Evolutionary conservation across 495 filamentous ascomycete species (phyloP).

Genomic region (Xylaria nigripes): DNA sequence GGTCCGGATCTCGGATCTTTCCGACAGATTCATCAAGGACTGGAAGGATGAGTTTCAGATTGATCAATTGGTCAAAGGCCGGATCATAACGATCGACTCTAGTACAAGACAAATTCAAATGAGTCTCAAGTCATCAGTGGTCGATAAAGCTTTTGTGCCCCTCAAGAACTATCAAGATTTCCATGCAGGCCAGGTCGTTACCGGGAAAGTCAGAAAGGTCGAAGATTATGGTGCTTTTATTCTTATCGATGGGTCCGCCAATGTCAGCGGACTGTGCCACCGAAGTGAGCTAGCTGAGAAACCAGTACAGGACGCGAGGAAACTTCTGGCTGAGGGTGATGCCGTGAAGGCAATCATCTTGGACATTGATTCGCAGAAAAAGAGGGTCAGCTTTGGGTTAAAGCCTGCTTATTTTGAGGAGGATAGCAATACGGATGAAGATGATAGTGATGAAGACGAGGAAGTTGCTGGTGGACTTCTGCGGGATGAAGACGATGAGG

Average conservation of each 20-base stretch:
- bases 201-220: constrained; percentile 83
- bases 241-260: constrained; percentile 70
- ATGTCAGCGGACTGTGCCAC: constrained; percentile 89
- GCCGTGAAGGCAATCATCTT: constrained; percentile 82
- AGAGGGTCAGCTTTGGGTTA: constrained; percentile 76
- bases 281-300: constrained; percentile 81
- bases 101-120: constrained; percentile 67
- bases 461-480: constrained; percentile 42
- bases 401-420: constrained; percentile 84
- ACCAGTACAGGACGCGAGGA: constrained; percentile 65
- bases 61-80: constrained; percentile 83
- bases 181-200: constrained; percentile 68
- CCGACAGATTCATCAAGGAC: constrained; percentile 84
- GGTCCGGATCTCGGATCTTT: constrained; percentile 77
- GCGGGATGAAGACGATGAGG: constrained; percentile 33
- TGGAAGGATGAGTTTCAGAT: constrained; percentile 86
- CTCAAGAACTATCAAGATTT: constrained; percentile 62
- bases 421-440: constrained; percentile 44
- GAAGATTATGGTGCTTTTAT: constrained; percentile 94
- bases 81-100: constrained; percentile 59
- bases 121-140: constrained; percentile 73
- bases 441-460: constrained; percentile 36
- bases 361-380: constrained; percentile 62
- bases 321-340: constrained; percentile 82
- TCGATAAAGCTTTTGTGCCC: constrained; percentile 71